Evolutionary conservation across 2,329 filamentous ascomycete species (phyloP), one percentile per base, ranked within the genome.

Genomic region (Fusarium sp.): DNA sequence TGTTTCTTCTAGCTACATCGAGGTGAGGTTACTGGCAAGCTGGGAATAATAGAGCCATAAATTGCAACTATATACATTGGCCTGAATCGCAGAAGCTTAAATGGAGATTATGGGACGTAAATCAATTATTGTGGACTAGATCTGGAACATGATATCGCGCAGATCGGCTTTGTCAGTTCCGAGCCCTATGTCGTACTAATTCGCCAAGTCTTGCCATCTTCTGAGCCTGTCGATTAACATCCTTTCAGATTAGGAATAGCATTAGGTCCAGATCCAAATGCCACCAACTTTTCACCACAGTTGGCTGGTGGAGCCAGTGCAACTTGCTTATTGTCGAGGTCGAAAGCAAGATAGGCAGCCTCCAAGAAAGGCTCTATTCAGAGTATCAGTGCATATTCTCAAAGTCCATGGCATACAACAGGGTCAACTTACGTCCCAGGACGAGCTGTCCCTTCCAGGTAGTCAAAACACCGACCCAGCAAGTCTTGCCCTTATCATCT

Each of bases 351-450:
- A n/a, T 52, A 52, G 5, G 49, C 49, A 8, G 33, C 49, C 16
- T 52, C 49, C 19, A 52, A n/a, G 33, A 52, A 52, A 5, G 49
- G 49, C 5, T 52, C 49, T 52, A 7, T 37, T 25, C n/a, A 16
- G n/a, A 4, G 3, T 37, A 2, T 52, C 14, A 52, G 23, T 4
- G 16, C 3, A 2, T 9, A 7, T 4, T 37, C 48, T 2, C 6
- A 6, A 7, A 12, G n/a, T 1, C 0, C 0, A 2, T 3, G 1
- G 16, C 10, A 2, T 1, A 0, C 12, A n/a, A 2, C 2, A 9
- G 11, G 4, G 4, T 3, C 33, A 38, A 52, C 49, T 25, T 27
- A 52, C 49, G 49, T 27, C 49, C 49, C 1, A 52, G 1, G 5
- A 52, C 49, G 4, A 52, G 49, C 23, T 52, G 49, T 27, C 49